Evolutionary conservation across 1,139 yeast genomes (phyloP).

Genomic region (Candida glucosophila): DNA sequence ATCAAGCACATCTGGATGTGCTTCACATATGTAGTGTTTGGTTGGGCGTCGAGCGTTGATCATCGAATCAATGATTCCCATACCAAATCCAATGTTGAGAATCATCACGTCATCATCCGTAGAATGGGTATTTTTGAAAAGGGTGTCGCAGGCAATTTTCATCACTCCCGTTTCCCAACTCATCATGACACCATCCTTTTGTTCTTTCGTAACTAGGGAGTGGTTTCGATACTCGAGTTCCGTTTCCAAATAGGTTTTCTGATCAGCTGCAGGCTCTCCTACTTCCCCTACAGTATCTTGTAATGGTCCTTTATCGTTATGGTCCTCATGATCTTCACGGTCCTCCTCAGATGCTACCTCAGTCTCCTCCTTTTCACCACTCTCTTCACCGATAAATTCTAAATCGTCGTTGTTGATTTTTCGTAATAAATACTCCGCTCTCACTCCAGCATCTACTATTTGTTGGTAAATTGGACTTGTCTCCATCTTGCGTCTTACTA

Average conservation of each 20-base stretch:
- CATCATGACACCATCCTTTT: constrained; percentile 95
- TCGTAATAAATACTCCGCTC: constrained; percentile 77
- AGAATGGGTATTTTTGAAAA: constrained; percentile 35
- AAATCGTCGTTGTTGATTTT: constrained; percentile 56
- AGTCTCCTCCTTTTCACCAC: constrained; percentile 6
- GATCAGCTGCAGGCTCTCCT: constrained; percentile 56
- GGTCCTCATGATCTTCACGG: constrained; percentile 7
- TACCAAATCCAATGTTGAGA: constrained; percentile 87
- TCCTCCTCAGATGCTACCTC: constrained; percentile 4
- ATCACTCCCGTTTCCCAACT: constrained; percentile 85
- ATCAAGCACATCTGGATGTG: constrained; percentile 82
- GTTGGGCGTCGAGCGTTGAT: constrained; percentile 54
- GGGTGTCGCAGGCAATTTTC: constrained; percentile 68
- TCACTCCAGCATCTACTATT: constrained; percentile 79
- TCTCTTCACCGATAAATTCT: constrained; percentile 19
- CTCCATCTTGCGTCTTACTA: constrained; percentile 41
- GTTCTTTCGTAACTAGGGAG: constrained; percentile 62
- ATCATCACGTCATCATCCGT: constrained; percentile 41
- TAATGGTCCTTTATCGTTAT: constrained; percentile 9
- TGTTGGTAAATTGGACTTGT: constrained; percentile 37
- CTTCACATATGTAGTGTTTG: constrained; percentile 83
- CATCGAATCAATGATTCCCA: constrained; percentile 88
- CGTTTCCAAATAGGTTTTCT: constrained; percentile 55
- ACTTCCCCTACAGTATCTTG: constrained; percentile 10
- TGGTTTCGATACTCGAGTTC: constrained; percentile 63